Evolutionary conservation across 768 basidiomycete genomes (phyloP).

Genomic region (Cyclocybe aegerita): DNA sequence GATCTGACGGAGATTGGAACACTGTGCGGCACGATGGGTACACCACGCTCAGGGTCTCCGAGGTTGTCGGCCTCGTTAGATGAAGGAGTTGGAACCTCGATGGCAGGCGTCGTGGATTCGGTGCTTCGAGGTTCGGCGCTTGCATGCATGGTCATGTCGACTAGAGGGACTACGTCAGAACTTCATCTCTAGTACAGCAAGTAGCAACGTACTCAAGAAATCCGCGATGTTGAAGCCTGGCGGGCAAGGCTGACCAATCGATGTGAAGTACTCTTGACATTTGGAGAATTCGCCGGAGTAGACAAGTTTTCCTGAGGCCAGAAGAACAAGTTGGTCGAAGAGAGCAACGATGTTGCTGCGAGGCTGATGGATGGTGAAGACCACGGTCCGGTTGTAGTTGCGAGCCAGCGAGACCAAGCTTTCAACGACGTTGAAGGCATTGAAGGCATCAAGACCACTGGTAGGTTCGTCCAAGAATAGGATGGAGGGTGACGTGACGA

Average conservation of each 20-base stretch:
- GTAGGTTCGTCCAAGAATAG: constrained; percentile 98
- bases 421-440: constrained; percentile 93
- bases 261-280: constrained; percentile 80
- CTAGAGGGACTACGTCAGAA: constrained; percentile 30
- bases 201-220: constrained; percentile 72
- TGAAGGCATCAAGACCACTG: constrained; percentile 92
- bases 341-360: constrained; percentile 96
- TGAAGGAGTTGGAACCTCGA: constrained; percentile 29
- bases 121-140: constrained; percentile 34
- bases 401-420: constrained; percentile 81
- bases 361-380: constrained; percentile 98
- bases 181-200: no score
- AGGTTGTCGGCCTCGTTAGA: constrained; percentile 41
- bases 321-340: constrained; percentile 87
- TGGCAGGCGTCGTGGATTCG: constrained; percentile 18
- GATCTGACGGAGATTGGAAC: constrained; percentile 40
- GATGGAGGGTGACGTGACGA: constrained; percentile 96
- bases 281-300: constrained; percentile 78
- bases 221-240: constrained; percentile 97
- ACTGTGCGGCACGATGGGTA: constrained; percentile 28
- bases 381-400: constrained; percentile 90
- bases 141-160: constrained; percentile 72
- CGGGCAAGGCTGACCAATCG: constrained; percentile 83
- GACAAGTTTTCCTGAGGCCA: constrained; percentile 81
- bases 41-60: constrained; percentile 71